Conservation (phyloP, 169 alveolate species). For the Cryptosporidium felis region DNA sequence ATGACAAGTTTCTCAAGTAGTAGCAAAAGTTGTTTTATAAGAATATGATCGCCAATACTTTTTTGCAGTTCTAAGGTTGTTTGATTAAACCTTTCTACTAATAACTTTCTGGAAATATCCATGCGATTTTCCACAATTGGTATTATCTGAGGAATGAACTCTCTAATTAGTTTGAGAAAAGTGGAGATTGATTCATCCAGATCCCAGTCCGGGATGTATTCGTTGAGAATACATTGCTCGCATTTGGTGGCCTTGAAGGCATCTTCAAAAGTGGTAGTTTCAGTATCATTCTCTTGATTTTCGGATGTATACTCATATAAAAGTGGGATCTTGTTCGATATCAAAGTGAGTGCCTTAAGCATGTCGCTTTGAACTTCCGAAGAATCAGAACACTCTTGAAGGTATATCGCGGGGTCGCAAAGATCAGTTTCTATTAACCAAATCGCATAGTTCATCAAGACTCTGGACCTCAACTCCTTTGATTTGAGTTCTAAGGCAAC, state of each 20-base stretch:
- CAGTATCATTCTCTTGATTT: neutral
- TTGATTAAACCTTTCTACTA: constrained; percentile 50
- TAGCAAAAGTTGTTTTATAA: neutral
- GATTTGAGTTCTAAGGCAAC: constrained; percentile 43
- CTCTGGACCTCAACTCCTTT: constrained; percentile 51
- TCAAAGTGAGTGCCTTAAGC: constrained; percentile 2
- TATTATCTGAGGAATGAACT: constrained; percentile 40
- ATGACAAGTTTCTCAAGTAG: constrained; percentile 17
- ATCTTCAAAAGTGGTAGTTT: neutral
- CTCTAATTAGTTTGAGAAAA: constrained; percentile 37
- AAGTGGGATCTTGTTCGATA: constrained; percentile 44
- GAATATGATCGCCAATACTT: neutral
- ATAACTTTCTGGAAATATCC: constrained; percentile 10
- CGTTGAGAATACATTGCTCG: constrained; percentile 12
- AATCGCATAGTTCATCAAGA: constrained; percentile 35
- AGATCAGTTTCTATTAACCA: constrained; percentile 66
- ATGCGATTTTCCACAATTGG: neutral
- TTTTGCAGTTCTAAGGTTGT: constrained; percentile 2
- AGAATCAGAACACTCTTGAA: constrained; percentile 50
- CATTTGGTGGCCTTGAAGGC: neutral
- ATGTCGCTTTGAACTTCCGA: constrained; percentile 8
- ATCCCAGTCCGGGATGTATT: constrained; percentile 21
- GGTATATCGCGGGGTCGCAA: constrained; percentile 67
- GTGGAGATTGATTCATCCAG: constrained; percentile 46
- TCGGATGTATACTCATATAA: constrained; percentile 31